Evolutionary conservation across 2,329 filamentous ascomycete genomes (phyloP).

Genomic region (Tolypocladium endophyticum): DNA sequence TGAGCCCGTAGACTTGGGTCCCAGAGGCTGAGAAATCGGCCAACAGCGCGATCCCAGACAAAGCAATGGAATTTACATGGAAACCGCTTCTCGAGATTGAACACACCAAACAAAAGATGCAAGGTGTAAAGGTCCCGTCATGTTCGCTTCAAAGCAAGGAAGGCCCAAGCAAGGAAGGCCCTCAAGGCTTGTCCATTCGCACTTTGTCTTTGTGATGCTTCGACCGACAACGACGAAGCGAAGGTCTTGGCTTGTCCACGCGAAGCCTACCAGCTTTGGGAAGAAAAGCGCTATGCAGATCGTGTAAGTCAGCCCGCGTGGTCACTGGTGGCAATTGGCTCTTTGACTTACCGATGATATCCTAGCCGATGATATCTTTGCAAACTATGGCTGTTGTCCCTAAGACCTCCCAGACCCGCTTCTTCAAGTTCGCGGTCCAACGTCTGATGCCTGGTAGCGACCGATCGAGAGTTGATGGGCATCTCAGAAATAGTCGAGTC

Average conservation of each 20-base stretch:
- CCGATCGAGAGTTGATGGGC: background rate
- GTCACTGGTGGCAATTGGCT: background rate
- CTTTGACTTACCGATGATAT: no score
- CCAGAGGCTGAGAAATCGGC: no score
- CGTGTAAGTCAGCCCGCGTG: background rate
- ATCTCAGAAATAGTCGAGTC: background rate
- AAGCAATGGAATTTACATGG: background rate
- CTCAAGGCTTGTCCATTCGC: background rate
- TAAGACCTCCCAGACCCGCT: constrained; percentile 4
- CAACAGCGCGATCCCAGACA: no score
- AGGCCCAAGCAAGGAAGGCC: background rate
- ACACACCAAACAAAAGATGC: background rate
- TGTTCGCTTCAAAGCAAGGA: background rate
- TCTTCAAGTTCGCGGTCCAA: constrained; percentile 3
- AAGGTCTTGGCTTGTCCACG: background rate
- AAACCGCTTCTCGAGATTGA: background rate
- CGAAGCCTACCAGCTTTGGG: no score
- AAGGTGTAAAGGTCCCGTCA: background rate
- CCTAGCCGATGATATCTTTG: constrained; percentile 4
- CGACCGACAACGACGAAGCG: no score
- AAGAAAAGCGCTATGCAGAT: background rate
- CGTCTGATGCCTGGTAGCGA: background rate
- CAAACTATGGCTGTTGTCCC: background rate
- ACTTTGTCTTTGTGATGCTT: no score
- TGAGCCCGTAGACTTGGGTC: background rate